Conservation (phyloP, 2,329 filamentous ascomycete species). For the Neocucurbitaria cava region DNA sequence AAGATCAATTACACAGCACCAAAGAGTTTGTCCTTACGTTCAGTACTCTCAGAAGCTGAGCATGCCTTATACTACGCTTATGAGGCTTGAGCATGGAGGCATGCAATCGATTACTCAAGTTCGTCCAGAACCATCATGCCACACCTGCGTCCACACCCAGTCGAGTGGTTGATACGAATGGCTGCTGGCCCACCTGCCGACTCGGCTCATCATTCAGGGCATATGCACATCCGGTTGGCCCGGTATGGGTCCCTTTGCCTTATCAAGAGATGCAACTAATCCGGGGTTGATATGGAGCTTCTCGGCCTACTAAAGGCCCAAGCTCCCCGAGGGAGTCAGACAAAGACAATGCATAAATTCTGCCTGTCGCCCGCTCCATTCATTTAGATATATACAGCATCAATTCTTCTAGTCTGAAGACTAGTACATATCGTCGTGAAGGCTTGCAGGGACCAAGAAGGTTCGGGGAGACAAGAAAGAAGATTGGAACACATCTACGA, state of each 20-base stretch:
- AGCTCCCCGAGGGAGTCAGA: slow-evolving; percentile 19
- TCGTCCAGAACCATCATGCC: background rate
- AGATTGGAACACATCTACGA: background rate
- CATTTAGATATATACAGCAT: slow-evolving; percentile 1
- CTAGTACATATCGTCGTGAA: background rate
- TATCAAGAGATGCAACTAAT: slow-evolving; percentile 37
- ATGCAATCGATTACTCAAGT: background rate
- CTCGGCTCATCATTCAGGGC: slow-evolving; percentile 6
- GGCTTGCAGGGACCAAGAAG: background rate
- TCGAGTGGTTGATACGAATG: slow-evolving; percentile 5
- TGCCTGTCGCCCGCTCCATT: slow-evolving; percentile 6
- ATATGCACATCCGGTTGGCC: slow-evolving; percentile 6
- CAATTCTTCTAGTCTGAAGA: background rate
- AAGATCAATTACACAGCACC: background rate
- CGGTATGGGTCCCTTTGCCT: slow-evolving; percentile 26
- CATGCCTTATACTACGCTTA: background rate
- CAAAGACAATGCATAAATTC: slow-evolving; percentile 11
- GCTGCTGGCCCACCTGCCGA: background rate
- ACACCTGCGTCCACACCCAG: slow-evolving; percentile 1
- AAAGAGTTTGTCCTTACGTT: background rate
- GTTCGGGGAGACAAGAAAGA: background rate
- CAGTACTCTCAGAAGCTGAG: background rate
- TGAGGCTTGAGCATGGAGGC: background rate
- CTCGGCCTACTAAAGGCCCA: slow-evolving; percentile 18
- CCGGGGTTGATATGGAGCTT: slow-evolving; percentile 27